These are phyloP conservation scores for Rhodotorula mucilaginosa DNA, from an alignment of 1,284 basidiomycete species.

Conservation along the genomic window DNA sequence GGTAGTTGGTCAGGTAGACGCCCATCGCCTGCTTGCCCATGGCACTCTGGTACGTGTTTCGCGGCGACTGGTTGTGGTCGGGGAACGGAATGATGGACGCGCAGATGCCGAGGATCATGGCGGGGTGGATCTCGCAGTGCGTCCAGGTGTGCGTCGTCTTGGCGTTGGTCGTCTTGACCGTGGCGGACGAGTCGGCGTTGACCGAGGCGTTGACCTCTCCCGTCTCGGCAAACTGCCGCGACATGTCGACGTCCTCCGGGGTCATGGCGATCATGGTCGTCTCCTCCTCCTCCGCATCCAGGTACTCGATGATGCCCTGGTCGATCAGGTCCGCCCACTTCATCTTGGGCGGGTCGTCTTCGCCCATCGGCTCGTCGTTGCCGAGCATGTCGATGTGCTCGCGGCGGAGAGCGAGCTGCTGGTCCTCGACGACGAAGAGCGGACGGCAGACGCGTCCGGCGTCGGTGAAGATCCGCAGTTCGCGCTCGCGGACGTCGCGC, in stretches of 20 bases:
- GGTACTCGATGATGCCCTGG: constrained; percentile 84
- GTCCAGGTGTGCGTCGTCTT: constrained; percentile 76
- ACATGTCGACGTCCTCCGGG: constrained; percentile 86
- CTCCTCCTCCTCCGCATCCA: constrained; percentile 99
- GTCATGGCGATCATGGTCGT: constrained; percentile 99
- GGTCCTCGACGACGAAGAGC: constrained; percentile 89
- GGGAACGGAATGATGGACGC: constrained; percentile 99
- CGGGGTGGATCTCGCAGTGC: constrained; percentile 98
- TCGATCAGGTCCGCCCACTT: constrained; percentile 85
- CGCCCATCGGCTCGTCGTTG: constrained; percentile 48
- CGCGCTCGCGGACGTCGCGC: constrained; percentile 92
- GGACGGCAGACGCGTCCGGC: constrained; percentile 95
- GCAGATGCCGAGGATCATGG: constrained; percentile 98
- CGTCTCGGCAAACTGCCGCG: constrained; percentile 57
- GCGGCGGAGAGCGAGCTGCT: constrained; percentile 74
- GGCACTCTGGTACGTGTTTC: constrained; percentile 98
- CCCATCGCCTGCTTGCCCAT: constrained; percentile 99
- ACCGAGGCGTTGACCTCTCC: constrained; percentile 14
- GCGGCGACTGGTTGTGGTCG: constrained; percentile 98
- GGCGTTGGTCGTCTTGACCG: constrained; percentile 45
- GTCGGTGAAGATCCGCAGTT: constrained; percentile 92
- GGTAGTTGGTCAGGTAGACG: constrained; percentile 94
- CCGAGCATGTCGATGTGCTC: constrained; percentile 75
- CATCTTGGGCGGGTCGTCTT: constrained; percentile 51
- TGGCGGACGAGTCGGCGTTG: constrained; percentile 51